These are phyloP conservation scores for Umbelopsis sp. DNA, from an alignment of 192 early-diverging fungal species.

Conservation along the genomic window DNA sequence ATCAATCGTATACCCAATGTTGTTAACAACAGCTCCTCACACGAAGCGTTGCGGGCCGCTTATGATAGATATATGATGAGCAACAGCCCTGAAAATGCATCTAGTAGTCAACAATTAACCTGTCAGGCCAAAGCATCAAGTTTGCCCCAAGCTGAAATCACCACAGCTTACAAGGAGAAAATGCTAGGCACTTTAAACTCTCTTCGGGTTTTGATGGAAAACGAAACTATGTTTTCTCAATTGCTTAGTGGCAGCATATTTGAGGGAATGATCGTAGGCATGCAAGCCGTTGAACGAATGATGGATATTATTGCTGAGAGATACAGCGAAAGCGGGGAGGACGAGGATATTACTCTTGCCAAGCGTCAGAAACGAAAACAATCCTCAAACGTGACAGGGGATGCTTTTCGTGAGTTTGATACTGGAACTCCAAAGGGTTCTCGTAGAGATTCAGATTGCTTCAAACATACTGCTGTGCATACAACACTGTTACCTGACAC, in stretches of 20 bases:
- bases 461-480: conserved; percentile 15
- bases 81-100: neutral
- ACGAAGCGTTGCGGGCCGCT: neutral
- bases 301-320: conserved; percentile 19
- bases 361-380: conserved; percentile 1
- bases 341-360: neutral
- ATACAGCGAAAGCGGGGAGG: conserved; percentile 14
- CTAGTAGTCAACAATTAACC: neutral
- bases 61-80: conserved; percentile 6
- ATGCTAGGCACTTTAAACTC: conserved; percentile 10
- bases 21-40: neutral
- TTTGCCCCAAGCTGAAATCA: conserved; percentile 6
- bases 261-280: conserved; percentile 16
- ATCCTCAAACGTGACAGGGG: neutral
- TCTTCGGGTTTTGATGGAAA: neutral
- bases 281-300: conserved; percentile 17
- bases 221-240: conserved; percentile 19
- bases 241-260: conserved; percentile 6
- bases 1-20: neutral
- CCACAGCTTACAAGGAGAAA: conserved; percentile 6
- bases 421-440: conserved; percentile 9
- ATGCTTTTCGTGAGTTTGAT: conserved; percentile 17
- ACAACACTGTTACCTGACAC: conserved; percentile 21
- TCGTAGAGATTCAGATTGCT: conserved; percentile 2
- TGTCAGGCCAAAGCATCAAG: neutral